Conservation (phyloP, 805 yeast genomes). For the Candida dajiaensis region DNA sequence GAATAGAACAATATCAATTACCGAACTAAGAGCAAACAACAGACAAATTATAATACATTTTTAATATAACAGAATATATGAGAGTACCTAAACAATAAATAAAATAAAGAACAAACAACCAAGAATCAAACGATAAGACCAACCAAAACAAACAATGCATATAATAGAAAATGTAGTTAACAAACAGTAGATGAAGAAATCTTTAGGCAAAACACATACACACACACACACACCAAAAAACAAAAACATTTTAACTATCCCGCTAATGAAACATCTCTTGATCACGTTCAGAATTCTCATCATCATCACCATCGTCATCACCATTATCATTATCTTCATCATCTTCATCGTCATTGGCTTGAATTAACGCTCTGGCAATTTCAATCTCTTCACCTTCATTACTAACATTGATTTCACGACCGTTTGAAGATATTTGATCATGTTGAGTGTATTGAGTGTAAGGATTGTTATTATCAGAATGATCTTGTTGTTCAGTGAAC, state of each 20-base stretch:
- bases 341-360: constrained; percentile 33
- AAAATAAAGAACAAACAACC: background rate
- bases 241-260: no score
- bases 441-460: constrained; percentile 3
- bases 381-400: constrained; percentile 49
- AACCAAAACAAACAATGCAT: background rate
- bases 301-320: constrained; percentile 12
- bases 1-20: no score
- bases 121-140: background rate
- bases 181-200: no score
- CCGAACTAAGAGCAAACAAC: background rate
- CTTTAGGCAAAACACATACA: no score
- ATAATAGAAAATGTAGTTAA: background rate
- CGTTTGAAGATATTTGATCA: background rate
- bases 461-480: constrained; percentile 1
- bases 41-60: background rate
- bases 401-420: background rate
- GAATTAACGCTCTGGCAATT: constrained; percentile 61
- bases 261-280: constrained; percentile 3
- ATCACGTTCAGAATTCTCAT: background rate
- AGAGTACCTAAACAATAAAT: background rate
- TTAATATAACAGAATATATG: background rate
- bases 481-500: constrained; percentile 3
- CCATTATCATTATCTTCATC: constrained; percentile 22
- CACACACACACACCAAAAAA: no score